A percentile compares a stretch with the other conserved stretches of the same genome.
These are phyloP conservation scores for Clohesyomyces aquaticus DNA, from an alignment of 495 filamentous ascomycete species.

Conservation along the genomic window DNA sequence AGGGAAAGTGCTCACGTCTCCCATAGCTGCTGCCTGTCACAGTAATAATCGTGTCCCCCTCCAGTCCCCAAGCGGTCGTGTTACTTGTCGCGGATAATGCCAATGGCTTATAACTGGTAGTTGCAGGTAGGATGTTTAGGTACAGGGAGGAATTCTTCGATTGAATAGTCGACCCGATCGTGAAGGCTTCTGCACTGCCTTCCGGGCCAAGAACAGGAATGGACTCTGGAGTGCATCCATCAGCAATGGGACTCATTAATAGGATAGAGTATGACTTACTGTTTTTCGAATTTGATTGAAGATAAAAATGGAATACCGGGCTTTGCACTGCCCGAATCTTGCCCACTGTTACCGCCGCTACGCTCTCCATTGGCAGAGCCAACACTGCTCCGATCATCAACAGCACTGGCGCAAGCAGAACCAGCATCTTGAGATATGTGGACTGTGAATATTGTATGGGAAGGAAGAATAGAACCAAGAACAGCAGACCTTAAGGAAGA, in stretches of 20 bases:
- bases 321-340: conserved; percentile 50
- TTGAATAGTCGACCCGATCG: conserved; percentile 54
- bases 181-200: conserved; percentile 50
- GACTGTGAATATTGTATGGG: too few species aligned
- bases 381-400: conserved; percentile 3
- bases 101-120: conserved; percentile 55
- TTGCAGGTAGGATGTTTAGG: conserved; percentile 52
- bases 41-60: conserved; percentile 60
- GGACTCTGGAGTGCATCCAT: conserved; percentile 37
- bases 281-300: conserved; percentile 49
- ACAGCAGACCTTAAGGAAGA: too few species aligned
- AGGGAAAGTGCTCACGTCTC: conserved; percentile 40
- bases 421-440: too few species aligned
- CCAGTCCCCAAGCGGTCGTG: conserved; percentile 55
- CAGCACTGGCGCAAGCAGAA: conserved; percentile 10
- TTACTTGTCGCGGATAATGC: conserved; percentile 47
- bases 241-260: background rate
- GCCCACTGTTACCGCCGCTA: conserved; percentile 25
- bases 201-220: conserved; percentile 56
- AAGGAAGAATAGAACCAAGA: background rate
- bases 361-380: background rate
- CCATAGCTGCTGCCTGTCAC: conserved; percentile 51
- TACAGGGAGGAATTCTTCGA: conserved; percentile 51
- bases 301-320: conserved; percentile 54
- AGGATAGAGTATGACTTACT: conserved; percentile 7